phyloP scores from a whole-genome alignment of 345 rosid species.

The Streptanthus diversifolius region DNA sequence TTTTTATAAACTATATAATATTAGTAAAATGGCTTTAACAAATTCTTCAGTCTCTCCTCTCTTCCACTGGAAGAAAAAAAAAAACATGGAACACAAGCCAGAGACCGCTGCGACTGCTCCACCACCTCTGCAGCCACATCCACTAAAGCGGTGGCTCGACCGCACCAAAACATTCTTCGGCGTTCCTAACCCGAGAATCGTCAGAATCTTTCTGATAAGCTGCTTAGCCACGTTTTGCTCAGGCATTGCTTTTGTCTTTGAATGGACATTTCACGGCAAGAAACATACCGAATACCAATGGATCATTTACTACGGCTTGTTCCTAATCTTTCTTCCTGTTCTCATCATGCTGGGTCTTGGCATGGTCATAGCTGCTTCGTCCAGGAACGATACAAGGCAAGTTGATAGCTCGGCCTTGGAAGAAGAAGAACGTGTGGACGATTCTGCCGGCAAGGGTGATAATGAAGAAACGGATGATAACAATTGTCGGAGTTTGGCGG shows the following conservation, averaged over 20 bases:
- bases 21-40: not conserved
- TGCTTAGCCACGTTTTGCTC: not conserved
- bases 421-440: not conserved
- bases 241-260: constrained; percentile 14
- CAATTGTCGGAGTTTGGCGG: not conserved
- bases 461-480: not conserved
- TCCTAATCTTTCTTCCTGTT: not conserved
- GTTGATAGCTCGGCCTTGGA: not conserved
- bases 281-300: constrained; percentile 7
- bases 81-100: constrained; percentile 6
- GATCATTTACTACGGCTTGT: constrained; percentile 22
- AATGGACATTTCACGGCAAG: constrained; percentile 7
- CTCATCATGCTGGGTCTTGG: constrained; percentile 7
- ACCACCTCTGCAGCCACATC: not conserved
- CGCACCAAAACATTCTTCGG: not conserved
- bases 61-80: not conserved
- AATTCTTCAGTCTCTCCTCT: not conserved
- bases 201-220: not conserved
- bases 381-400: not conserved
- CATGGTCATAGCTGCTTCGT: not conserved
- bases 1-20: not conserved
- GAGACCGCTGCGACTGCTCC: not conserved
- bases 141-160: not conserved
- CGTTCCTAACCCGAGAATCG: constrained; percentile 12
- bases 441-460: not conserved